These are phyloP conservation scores for Hypomontagnella submonticulosa DNA, from an alignment of 495 filamentous ascomycete genomes.

Conservation along the genomic window DNA sequence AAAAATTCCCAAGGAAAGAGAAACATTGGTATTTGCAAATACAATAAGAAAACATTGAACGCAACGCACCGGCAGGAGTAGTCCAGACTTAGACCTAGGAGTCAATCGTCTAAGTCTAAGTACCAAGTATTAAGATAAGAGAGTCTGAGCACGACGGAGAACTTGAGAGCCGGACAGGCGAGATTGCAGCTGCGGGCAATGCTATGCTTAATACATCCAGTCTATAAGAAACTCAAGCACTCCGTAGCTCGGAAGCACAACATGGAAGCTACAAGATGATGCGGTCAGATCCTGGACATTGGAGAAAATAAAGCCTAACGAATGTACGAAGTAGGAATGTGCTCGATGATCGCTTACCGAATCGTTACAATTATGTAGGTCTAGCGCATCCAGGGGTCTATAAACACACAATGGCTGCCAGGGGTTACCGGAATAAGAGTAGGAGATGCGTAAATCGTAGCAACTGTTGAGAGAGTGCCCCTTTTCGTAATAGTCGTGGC, in stretches of 20 bases:
- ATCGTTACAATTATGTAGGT: conserved; percentile 8
- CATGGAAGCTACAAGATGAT: conserved; percentile 31
- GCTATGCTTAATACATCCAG: conserved; percentile 11
- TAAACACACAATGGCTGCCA: conserved; percentile 6
- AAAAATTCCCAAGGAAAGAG: conserved; percentile 1
- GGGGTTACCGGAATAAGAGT: not conserved
- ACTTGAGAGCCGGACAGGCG: conserved; percentile 16
- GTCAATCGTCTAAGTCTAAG: not conserved
- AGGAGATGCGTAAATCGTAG: no score
- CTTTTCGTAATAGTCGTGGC: not conserved
- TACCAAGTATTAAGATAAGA: conserved; percentile 6
- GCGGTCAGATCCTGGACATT: conserved; percentile 25
- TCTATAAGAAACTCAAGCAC: conserved; percentile 16
- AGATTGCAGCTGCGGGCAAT: conserved; percentile 4
- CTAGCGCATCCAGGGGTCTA: conserved; percentile 6
- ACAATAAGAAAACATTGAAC: conserved; percentile 13
- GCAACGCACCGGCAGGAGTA: conserved; percentile 1
- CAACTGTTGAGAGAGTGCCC: no score
- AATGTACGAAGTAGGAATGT: conserved; percentile 15
- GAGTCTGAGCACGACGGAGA: conserved; percentile 17
- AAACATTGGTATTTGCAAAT: conserved; percentile 39
- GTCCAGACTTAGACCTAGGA: not conserved
- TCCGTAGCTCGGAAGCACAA: conserved; percentile 19
- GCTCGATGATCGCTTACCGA: conserved; percentile 25
- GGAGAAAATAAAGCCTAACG: conserved; percentile 19